Base-by-base conservation (phyloP, 352 stramenopile species). In the Phytophthora pseudosyringae region DNA sequence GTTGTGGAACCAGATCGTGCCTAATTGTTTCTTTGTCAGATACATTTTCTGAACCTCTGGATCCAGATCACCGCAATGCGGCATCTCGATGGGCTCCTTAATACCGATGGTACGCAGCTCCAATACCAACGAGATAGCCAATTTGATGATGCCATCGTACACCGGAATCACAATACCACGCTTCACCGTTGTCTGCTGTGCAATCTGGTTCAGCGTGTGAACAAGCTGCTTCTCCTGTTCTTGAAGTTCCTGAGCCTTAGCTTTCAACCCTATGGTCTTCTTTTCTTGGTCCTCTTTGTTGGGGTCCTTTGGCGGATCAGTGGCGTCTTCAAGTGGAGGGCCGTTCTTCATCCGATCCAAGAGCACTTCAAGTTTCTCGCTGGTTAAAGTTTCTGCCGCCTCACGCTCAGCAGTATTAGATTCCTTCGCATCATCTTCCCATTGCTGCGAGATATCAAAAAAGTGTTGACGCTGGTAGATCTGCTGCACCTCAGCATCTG, bases 131-230 rank as follows among this genome's bases (percentile, higher is more conserved):
- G 80, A 86, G 5, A 78, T 59, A 21, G 73, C 77, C 7, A 89
- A 56, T 46, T 71, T 50, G 13, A 78, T 76, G 41, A 79, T 70
- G 21, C 50, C 56, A 40, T 85, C 76, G 48, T 82, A 84, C 15
- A 89, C 64, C 26, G 80, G 75, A 50, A 89, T 69, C 12, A 89
- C 62, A 18, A 89, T 80, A 43, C 80, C 80, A 21, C 80, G 69
- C 32, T 74, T 68, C 53, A 69, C 63, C 9, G 65, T 71, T 51
- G 38, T 54, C 6, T 54, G 67, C 35, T 71, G 64, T n/a, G 31
- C 41, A 25, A 69, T 67, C 16, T 75, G 63, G 36, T 80, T 70
- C 32, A 78, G 33, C 6, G 60, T 75, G 58, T 69, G 59, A 45
- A 64, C 49, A 53, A 78, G 50, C 48, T 75, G 55, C 25, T 69